These are phyloP conservation scores for Aspergillus wentii DNA, from an alignment of 495 filamentous ascomycete genomes.

Conservation along the genomic window DNA sequence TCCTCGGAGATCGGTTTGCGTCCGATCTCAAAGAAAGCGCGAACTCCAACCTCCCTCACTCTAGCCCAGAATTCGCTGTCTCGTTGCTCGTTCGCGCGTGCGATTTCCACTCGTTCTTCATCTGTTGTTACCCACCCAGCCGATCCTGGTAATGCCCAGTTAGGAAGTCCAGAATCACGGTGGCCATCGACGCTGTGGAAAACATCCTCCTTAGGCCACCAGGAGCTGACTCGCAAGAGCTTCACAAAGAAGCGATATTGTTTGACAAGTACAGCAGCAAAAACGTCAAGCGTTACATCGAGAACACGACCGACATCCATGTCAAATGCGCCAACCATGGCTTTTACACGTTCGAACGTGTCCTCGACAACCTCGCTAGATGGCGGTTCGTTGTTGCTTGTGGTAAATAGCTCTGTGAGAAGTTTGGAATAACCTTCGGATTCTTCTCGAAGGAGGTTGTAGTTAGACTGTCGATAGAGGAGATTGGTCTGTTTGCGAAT, in stretches of 20 bases:
- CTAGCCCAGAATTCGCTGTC: constrained; percentile 79
- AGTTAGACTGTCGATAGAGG: constrained; percentile 92
- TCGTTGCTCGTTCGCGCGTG: constrained; percentile 50
- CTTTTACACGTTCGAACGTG: constrained; percentile 78
- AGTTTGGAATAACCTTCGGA: constrained; percentile 92
- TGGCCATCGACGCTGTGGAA: constrained; percentile 25
- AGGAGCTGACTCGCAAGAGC: constrained; percentile 83
- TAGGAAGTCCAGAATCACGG: constrained; percentile 56
- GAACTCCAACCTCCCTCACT: constrained; percentile 67
- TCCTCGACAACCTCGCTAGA: constrained; percentile 60
- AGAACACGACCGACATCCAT: constrained; percentile 91
- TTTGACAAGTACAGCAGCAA: constrained; percentile 76
- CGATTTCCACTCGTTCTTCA: constrained; percentile 54
- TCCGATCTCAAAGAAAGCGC: constrained; percentile 86
- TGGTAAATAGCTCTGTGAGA: constrained; percentile 82
- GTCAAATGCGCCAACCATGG: constrained; percentile 87
- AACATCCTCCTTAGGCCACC: constrained; percentile 76
- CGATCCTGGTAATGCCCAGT: constrained; percentile 76
- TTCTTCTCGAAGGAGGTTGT: constrained; percentile 93
- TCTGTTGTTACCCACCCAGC: constrained; percentile 50
- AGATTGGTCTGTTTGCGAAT: constrained; percentile 87
- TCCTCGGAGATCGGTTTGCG: constrained; percentile 49
- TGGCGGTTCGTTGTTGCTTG: constrained; percentile 56
- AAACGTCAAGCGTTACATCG: constrained; percentile 87
- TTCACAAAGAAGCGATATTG: constrained; percentile 91